Percentiles rank a stretch among this genome's conserved stretches.
These are phyloP conservation scores for Dittrichia graveolens DNA, from an alignment of 129 eudicot species.

Conservation along the genomic window DNA sequence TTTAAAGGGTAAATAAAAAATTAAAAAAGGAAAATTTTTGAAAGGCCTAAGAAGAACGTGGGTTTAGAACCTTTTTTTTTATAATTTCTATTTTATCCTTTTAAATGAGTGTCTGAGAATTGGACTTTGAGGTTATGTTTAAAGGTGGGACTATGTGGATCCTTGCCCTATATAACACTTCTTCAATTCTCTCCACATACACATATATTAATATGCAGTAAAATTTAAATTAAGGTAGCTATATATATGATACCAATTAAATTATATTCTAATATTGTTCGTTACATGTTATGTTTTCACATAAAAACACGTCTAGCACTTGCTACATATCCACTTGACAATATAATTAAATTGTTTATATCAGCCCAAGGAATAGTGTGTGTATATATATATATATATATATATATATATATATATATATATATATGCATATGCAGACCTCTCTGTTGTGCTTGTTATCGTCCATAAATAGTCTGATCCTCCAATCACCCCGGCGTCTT, in stretches of 20 bases:
- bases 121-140: too few relatives aligned
- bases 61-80: too few relatives aligned
- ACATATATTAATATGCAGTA: too few relatives aligned
- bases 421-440: constrained; percentile 10
- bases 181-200: too few relatives aligned
- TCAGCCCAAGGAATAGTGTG: constrained; percentile 32
- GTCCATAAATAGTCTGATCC: constrained; percentile 60
- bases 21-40: too few relatives aligned
- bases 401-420: constrained; percentile 25
- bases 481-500: constrained; percentile 42
- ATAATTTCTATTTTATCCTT: too few relatives aligned
- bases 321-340: constrained; percentile 38
- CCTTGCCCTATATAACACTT: too few relatives aligned
- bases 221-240: too few relatives aligned
- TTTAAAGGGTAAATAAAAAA: too few relatives aligned
- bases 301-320: constrained; percentile 23
- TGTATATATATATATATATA: constrained; percentile 39
- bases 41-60: too few relatives aligned
- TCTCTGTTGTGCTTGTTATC: constrained; percentile 37
- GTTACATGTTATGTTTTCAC: constrained; percentile 9
- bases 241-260: constrained; percentile 15
- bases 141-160: too few relatives aligned
- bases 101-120: too few relatives aligned
- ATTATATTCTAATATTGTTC: constrained; percentile 2
- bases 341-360: constrained; percentile 39